Conservation (phyloP, 164 flowering plant genomes). For the Stephania yunnanensis region DNA sequence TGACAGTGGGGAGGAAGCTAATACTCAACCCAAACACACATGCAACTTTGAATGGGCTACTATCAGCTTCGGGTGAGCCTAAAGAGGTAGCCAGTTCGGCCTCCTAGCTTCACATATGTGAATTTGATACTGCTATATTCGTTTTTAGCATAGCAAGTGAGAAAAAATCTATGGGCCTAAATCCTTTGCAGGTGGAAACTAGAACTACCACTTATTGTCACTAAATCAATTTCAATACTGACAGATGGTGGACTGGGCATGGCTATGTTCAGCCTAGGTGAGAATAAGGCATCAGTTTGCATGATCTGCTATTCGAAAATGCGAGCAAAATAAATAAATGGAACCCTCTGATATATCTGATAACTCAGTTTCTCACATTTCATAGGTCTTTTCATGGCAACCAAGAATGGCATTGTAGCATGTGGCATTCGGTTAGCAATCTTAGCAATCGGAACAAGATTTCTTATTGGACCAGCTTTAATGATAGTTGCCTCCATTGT, state of each 20-base stretch:
- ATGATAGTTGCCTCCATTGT: constrained; percentile 53
- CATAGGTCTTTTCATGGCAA: constrained; percentile 80
- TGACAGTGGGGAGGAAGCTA: constrained; percentile 60
- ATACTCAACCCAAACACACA: constrained; percentile 74
- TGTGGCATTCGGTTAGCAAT: constrained; percentile 46
- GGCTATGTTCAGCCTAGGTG: constrained; percentile 96
- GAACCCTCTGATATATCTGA: not conserved
- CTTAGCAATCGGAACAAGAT: constrained; percentile 51
- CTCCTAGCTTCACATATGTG: not conserved
- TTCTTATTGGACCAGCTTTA: constrained; percentile 54
- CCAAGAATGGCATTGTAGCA: constrained; percentile 48
- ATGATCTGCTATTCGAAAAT: not conserved
- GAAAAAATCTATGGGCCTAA: constrained; percentile 1
- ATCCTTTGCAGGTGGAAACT: constrained; percentile 49
- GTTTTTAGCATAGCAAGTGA: not conserved
- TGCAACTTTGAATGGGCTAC: constrained; percentile 59
- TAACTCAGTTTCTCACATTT: constrained; percentile 6
- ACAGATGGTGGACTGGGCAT: constrained; percentile 83
- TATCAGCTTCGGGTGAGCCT: constrained; percentile 49
- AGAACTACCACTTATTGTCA: constrained; percentile 47
- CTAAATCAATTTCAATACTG: constrained; percentile 49
- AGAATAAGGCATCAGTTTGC: not conserved
- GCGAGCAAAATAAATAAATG: not conserved
- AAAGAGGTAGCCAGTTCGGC: not conserved
- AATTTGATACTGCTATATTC: not conserved